Evolutionary conservation across 2,329 filamentous ascomycete species (phyloP), one percentile per base, ranked within the genome.

Genomic region (Fusarium odoratissimum): DNA sequence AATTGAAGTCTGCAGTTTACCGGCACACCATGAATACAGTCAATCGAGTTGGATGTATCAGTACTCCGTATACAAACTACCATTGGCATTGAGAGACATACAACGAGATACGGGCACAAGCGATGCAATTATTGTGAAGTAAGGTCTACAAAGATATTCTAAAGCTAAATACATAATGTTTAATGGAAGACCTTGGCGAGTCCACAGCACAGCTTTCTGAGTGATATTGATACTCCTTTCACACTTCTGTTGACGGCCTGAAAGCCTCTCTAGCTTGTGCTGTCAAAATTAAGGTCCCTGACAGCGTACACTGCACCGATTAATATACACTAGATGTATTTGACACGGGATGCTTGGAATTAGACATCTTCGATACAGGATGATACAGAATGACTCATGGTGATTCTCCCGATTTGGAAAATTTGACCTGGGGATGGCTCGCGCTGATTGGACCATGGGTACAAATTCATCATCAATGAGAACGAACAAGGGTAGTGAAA

Each of bases 341-440:
- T 12, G 8, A 17, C 6, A 21, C 6, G 11, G 7, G 4, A 12
- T 21, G 2, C 4, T 33, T 13, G 7, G 28, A 13, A 40, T 12
- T 35, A 12, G 11, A 42, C 33, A 6, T 28, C 2, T 2, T 33
- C 4, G 8, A 63, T 19, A 25, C 28, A 63, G 0, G 0, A n/a
- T 68, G 64, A 63, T 33, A 14, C 17, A 45, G 1, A 40, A 64
- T 68, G 65, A 68, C 48, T 68, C 65, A 68, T 64, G 8, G 35
- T 48, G 33, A 45, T 23, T 25, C 17, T 37, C 44, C 28, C 49
- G 28, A n/a, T 48, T 28, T 19, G 14, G 42, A 25, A 19, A 19
- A 11, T 8, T 33, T 4, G 3, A 23, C 1, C 21, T 8, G 1
- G 14, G 8, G 13, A 40, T 1, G 3, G 2, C 19, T 28, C 0